phyloP scores from a whole-genome alignment of 257 asterid genomes.

The Fraxinus americana region DNA sequence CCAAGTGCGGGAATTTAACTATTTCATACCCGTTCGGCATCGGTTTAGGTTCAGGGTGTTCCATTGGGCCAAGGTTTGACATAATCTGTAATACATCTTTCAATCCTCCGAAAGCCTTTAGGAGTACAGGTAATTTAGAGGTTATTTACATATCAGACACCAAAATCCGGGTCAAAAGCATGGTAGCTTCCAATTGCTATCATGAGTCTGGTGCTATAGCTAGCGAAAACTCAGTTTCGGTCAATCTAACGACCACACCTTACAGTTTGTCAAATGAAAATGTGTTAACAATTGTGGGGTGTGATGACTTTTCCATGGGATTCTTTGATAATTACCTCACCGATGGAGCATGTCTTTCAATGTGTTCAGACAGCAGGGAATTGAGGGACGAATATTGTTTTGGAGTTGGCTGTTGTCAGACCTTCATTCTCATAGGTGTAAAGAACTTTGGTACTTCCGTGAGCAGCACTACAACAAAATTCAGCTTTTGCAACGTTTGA shows the following conservation, averaged over 20 bases:
- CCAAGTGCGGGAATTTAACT: slow-evolving; percentile 30
- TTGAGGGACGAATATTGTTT: slow-evolving; percentile 30
- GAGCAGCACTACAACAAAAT: no score
- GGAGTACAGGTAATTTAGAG: neutral
- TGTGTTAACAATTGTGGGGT: slow-evolving; percentile 36
- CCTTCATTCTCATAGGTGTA: slow-evolving; percentile 38
- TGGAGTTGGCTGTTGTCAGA: slow-evolving; percentile 47
- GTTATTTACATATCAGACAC: slow-evolving; percentile 25
- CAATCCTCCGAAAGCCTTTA: slow-evolving; percentile 39
- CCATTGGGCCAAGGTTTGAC: slow-evolving; percentile 25
- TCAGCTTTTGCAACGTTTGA: no score
- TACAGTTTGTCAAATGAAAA: slow-evolving; percentile 32
- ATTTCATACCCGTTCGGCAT: slow-evolving; percentile 44
- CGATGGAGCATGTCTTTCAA: slow-evolving; percentile 32
- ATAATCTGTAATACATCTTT: slow-evolving; percentile 29
- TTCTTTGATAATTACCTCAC: neutral
- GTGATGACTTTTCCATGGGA: slow-evolving; percentile 25
- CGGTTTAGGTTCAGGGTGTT: slow-evolving; percentile 33
- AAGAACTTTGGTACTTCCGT: neutral
- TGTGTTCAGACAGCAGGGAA: slow-evolving; percentile 33
- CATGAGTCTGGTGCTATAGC: neutral
- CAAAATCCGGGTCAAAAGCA: slow-evolving; percentile 19
- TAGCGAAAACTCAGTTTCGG: accelerated
- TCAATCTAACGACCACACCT: slow-evolving; percentile 26
- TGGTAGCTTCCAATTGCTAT: slow-evolving; percentile 24